Percentiles rank a stretch among this genome's conserved stretches.
Conservation (phyloP, 257 asterid species). For the Ocimum tenuiflorum region DNA sequence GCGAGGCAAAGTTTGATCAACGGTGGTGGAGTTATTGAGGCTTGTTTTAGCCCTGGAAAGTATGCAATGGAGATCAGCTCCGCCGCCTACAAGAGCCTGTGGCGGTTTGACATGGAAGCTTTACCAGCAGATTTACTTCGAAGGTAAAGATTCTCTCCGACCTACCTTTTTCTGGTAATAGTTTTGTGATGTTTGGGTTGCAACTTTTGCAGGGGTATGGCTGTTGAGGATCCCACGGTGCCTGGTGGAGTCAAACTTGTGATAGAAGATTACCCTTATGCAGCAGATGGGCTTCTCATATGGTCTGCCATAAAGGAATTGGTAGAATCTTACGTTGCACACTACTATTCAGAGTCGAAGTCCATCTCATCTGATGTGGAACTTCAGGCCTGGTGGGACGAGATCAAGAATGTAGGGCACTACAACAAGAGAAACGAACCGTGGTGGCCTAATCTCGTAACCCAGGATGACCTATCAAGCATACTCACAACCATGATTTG, state of each 20-base stretch:
- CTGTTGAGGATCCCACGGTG: conserved; percentile 70
- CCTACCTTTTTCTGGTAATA: conserved; percentile 40
- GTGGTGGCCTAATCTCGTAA: conserved; percentile 81
- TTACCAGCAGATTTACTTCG: conserved; percentile 43
- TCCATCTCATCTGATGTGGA: conserved; percentile 59
- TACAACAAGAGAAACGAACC: conserved; percentile 57
- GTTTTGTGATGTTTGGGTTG: conserved; percentile 64
- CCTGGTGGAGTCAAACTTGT: conserved; percentile 68
- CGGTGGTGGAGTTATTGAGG: conserved; percentile 40
- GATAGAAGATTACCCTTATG: conserved; percentile 89
- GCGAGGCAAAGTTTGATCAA: no score
- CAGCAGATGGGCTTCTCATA: conserved; percentile 85
- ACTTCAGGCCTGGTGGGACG: conserved; percentile 84
- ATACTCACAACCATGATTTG: conserved; percentile 73
- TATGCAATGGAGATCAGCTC: conserved; percentile 82
- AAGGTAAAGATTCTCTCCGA: conserved; percentile 34
- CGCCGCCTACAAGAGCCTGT: conserved; percentile 73
- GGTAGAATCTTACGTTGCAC: conserved; percentile 68
- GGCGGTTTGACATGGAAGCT: conserved; percentile 85
- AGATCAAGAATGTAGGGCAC: conserved; percentile 77
- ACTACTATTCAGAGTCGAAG: conserved; percentile 53
- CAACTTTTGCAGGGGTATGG: conserved; percentile 85
- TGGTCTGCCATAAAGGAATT: conserved; percentile 77
- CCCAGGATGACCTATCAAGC: conserved; percentile 57
- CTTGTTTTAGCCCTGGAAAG: conserved; percentile 74